Percentiles rank a stretch among this genome's conserved stretches.
Evolutionary conservation across 768 basidiomycete species (phyloP).

Genomic region (Mrakia frigida): DNA sequence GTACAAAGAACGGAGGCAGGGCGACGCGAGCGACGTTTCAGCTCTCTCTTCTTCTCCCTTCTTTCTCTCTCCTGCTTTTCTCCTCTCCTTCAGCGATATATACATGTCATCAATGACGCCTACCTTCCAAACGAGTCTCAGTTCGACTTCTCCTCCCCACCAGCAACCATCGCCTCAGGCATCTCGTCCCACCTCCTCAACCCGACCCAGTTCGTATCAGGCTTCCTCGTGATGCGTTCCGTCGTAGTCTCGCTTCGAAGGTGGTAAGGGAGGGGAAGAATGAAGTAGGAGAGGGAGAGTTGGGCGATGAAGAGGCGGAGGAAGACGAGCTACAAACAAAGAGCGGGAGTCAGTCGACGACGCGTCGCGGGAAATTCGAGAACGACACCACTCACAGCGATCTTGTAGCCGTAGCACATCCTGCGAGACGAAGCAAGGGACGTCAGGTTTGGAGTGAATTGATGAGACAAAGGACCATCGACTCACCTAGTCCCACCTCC

Average conservation of each 20-base stretch:
- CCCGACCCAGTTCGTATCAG: conserved; percentile 3
- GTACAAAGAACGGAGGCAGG: no score
- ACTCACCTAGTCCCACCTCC: not conserved
- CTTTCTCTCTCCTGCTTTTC: no score
- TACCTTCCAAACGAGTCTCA: no score
- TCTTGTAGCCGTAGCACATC: conserved; percentile 13
- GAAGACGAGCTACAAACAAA: not conserved
- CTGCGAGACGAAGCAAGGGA: not conserved
- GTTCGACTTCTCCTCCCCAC: no score
- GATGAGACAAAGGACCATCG: not conserved
- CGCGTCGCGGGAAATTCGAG: not conserved
- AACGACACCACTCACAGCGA: not conserved
- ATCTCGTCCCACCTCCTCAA: not conserved
- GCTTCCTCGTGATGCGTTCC: conserved; percentile 12
- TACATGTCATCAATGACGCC: no score
- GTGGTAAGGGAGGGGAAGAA: not conserved
- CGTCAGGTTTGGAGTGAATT: not conserved
- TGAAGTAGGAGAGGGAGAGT: conserved; percentile 3
- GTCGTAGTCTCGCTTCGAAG: not conserved
- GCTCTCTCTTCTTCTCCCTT: no score
- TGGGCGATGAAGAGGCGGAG: conserved; percentile 20
- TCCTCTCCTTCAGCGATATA: no score
- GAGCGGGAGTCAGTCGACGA: no score
- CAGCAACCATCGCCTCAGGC: not conserved
- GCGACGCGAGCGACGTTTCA: no score